These are phyloP conservation scores for Mycothermus thermophilus DNA, from an alignment of 495 filamentous ascomycete genomes.

Conservation along the genomic window DNA sequence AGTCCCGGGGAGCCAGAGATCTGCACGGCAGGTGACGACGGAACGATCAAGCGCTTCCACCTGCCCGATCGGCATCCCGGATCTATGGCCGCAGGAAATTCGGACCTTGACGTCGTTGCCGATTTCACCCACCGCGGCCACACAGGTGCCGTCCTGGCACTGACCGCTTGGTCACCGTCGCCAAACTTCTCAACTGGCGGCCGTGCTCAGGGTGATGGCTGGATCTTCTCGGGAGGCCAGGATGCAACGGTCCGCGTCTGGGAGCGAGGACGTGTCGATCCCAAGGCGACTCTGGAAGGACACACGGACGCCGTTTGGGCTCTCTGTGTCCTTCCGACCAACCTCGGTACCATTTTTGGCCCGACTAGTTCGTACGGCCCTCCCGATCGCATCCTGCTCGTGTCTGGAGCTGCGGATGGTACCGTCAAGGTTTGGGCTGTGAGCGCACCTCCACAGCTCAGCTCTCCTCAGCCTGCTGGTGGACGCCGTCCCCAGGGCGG, in stretches of 20 bases:
- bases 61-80: conserved; percentile 56
- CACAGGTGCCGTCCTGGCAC: conserved; percentile 69
- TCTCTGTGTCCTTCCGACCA: conserved; percentile 82
- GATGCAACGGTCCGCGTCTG: conserved; percentile 88
- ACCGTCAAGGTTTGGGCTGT: conserved; percentile 88
- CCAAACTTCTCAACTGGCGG: conserved; percentile 81
- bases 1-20: conserved; percentile 92
- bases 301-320: conserved; percentile 95
- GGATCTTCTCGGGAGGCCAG: conserved; percentile 95
- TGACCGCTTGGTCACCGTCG: conserved; percentile 73
- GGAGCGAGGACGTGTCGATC: conserved; percentile 86
- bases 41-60: conserved; percentile 90
- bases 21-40: conserved; percentile 91
- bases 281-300: conserved; percentile 86
- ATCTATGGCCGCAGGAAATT: conserved; percentile 35
- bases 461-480: conserved; percentile 50
- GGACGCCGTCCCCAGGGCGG: conserved; percentile 60
- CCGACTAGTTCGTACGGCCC: conserved; percentile 53
- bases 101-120: conserved; percentile 77
- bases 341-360: conserved; percentile 64
- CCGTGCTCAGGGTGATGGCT: conserved; percentile 73
- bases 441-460: conserved; percentile 74
- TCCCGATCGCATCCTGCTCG: conserved; percentile 75
- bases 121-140: conserved; percentile 95
- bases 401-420: conserved; percentile 82